Percentiles rank a stretch among this genome's conserved stretches.
These are phyloP conservation scores for Fonsecaea pedrosoi DNA, from an alignment of 2,329 filamentous ascomycete genomes.

Conservation along the genomic window DNA sequence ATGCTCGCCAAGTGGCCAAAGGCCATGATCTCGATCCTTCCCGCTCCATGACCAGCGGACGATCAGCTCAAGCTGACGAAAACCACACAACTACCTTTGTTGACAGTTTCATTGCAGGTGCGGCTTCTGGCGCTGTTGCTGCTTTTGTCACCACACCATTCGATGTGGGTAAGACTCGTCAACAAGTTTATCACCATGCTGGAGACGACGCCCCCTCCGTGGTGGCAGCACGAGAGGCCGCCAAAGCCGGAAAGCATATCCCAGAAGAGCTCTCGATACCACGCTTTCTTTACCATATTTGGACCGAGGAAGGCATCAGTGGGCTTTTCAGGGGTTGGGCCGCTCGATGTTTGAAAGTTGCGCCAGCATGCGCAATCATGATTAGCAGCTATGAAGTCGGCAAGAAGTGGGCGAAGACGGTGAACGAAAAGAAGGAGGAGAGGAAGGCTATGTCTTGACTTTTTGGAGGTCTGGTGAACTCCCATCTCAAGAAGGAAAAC, in stretches of 20 bases:
- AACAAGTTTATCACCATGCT: conserved; percentile 77
- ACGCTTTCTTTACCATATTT: conserved; percentile 87
- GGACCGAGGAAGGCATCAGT: conserved; percentile 77
- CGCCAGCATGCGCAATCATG: conserved; percentile 98
- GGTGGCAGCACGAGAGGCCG: conserved; percentile 28
- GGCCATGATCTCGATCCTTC: conserved; percentile 52
- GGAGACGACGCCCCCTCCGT: conserved; percentile 47
- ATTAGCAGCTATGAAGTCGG: conserved; percentile 97
- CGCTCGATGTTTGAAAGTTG: conserved; percentile 89
- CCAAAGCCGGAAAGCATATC: conserved; percentile 41
- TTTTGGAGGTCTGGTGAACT: not conserved
- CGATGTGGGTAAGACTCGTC: conserved; percentile 95
- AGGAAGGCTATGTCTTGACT: conserved; percentile 14
- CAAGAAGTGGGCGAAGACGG: conserved; percentile 80
- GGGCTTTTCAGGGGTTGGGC: conserved; percentile 93
- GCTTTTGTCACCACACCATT: conserved; percentile 93
- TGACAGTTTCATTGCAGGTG: conserved; percentile 89
- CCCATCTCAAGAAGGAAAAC: not conserved
- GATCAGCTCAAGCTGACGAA: conserved; percentile 65
- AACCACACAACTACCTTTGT: conserved; percentile 78
- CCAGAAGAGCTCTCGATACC: conserved; percentile 82
- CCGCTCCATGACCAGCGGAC: conserved; percentile 48
- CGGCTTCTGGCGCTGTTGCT: conserved; percentile 80
- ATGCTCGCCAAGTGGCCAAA: conserved; percentile 64
- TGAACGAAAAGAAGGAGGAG: conserved; percentile 67